These are phyloP conservation scores for Pythium aphanidermatum DNA, from an alignment of 352 stramenopile genomes.

Conservation along the genomic window DNA sequence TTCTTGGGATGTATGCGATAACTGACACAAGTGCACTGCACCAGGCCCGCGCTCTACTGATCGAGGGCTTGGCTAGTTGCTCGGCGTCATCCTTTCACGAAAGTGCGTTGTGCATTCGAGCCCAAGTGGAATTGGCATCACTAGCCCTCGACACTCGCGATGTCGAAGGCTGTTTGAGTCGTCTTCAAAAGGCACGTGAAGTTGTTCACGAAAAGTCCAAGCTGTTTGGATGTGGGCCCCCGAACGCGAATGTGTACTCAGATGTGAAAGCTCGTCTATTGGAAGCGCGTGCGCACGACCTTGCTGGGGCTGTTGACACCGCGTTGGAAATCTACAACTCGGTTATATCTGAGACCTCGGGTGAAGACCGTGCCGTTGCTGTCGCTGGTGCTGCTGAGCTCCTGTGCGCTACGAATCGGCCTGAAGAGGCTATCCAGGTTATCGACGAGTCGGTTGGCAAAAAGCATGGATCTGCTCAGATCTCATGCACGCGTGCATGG, in stretches of 20 bases:
- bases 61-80: conserved; percentile 54
- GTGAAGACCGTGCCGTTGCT: conserved; percentile 23
- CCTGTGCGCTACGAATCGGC: conserved; percentile 24
- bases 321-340: conserved; percentile 38
- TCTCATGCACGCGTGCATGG: conserved; percentile 46
- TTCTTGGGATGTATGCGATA: background rate
- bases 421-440: conserved; percentile 25
- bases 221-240: conserved; percentile 28
- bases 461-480: too few relatives aligned
- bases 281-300: conserved; percentile 42
- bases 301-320: conserved; percentile 37
- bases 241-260: conserved; percentile 41
- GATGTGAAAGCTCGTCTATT: conserved; percentile 47
- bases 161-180: conserved; percentile 54
- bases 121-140: conserved; percentile 46
- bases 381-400: conserved; percentile 41
- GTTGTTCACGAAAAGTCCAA: conserved; percentile 39
- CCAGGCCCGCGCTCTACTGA: conserved; percentile 38
- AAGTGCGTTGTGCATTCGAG: conserved; percentile 43
- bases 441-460: conserved; percentile 20
- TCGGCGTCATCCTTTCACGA: conserved; percentile 66
- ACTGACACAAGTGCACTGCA: background rate
- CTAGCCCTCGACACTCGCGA: conserved; percentile 38
- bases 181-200: conserved; percentile 33
- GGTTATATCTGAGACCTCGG: conserved; percentile 6